Evolutionary conservation across 345 rosid species (phyloP).

Genomic region (Salix brachista): DNA sequence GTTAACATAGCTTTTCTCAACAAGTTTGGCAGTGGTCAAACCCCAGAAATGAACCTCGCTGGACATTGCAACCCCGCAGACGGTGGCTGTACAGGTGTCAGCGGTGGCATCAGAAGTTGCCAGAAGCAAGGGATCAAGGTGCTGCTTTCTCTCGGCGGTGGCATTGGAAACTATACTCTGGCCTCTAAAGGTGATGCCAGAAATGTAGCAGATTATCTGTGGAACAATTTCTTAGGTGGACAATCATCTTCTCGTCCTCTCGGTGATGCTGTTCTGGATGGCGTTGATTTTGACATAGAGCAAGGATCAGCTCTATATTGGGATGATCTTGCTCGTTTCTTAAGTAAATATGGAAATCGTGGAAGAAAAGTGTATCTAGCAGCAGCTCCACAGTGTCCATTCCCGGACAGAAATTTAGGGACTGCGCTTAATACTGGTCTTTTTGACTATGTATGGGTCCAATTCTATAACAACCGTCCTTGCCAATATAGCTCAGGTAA

Average conservation of each 20-base stretch:
- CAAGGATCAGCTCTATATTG: slow-evolving; percentile 15
- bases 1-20: slow-evolving; percentile 30
- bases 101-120: slow-evolving; percentile 20
- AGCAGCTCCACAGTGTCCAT: slow-evolving; percentile 35
- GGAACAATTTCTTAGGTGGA: slow-evolving; percentile 30
- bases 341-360: slow-evolving; percentile 6
- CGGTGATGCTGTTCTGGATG: slow-evolving; percentile 22
- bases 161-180: slow-evolving; percentile 21
- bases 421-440: slow-evolving; percentile 24
- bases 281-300: slow-evolving; percentile 31
- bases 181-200: slow-evolving; percentile 26
- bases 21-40: slow-evolving; percentile 29
- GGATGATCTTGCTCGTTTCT: slow-evolving; percentile 24
- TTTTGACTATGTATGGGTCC: slow-evolving; percentile 31
- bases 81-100: slow-evolving; percentile 11
- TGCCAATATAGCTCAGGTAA: slow-evolving; percentile 25
- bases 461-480: slow-evolving; percentile 29
- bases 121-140: slow-evolving; percentile 27
- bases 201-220: slow-evolving; percentile 18
- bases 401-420: slow-evolving; percentile 22
- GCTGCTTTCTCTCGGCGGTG: slow-evolving; percentile 33
- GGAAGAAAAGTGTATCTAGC: slow-evolving; percentile 23
- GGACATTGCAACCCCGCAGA: slow-evolving; percentile 31
- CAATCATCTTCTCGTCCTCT: slow-evolving; percentile 25
- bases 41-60: slow-evolving; percentile 25